Base-by-base conservation (phyloP, 1,284 basidiomycete genomes). In the Ceratorhiza oryzae-sativae region DNA sequence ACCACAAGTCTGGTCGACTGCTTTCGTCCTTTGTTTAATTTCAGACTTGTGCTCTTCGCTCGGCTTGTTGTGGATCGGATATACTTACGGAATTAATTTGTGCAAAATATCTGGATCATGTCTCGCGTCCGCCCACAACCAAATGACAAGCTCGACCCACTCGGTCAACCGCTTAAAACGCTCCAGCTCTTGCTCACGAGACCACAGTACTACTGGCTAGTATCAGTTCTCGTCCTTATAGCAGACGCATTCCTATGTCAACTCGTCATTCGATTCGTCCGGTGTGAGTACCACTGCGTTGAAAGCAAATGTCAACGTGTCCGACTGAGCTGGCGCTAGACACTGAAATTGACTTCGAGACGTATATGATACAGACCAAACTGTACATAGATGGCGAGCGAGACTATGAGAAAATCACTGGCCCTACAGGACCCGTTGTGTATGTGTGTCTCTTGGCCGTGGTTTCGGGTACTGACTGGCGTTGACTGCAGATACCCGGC, bases 261-360 rank as follows among this genome's bases (percentile, higher is more conserved):
- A 49, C 83, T 93, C 76, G 90, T 97, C 76, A 89, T 96, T 76
- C 85, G 82, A 56, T 90, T 89, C 78, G 84, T 97, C 67, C 85
- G 90, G 75, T 97, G 94, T 96, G 76, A 82, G 91, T 83, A 15
- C 30, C 58, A 9, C 25, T 9, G 9, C 46, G n/a, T 25, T 25
- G 20, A 48, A 48, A 68, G 59, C 73, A 18, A 58, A 39, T 71
- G 60, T 61, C 62, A 56, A 61, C 70, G 46, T 70, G 48, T 18
- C 56, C 36, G 27, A 49, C 30, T 59, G 30, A 45, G 67, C 62
- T 30, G 23, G 65, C 62, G 49, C 56, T 81, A 97, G 95, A 96
- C 82, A 99, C 97, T n/a, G 97, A 99, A 81, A 99, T 99, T 77
- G 97, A 99, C 82, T 99, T 92, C 87, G 86, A 89, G 78, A 97